phyloP scores from a whole-genome alignment of 768 basidiomycete species.

The Auricularia cornea region DNA sequence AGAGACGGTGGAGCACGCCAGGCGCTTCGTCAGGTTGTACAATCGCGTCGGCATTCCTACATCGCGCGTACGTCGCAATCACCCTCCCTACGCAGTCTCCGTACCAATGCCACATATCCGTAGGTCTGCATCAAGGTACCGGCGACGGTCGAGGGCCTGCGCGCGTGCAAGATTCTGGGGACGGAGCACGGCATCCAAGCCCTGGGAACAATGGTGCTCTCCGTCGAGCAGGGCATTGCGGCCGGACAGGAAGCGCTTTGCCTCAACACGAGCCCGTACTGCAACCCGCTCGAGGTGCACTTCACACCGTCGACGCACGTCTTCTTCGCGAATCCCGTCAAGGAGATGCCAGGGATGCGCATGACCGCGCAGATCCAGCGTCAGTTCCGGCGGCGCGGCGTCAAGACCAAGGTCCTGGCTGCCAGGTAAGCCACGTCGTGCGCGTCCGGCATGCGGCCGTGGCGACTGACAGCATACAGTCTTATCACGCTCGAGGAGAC shows the following conservation, averaged over 20 bases:
- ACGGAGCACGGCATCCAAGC: slow-evolving; percentile 13
- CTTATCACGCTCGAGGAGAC: slow-evolving; percentile 12
- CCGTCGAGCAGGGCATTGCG: slow-evolving; percentile 14
- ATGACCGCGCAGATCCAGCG: slow-evolving; percentile 12
- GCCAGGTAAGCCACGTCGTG: slow-evolving; percentile 10
- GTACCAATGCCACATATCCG: too few relatives aligned
- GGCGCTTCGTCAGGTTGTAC: slow-evolving; percentile 12
- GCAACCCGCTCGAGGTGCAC: slow-evolving; percentile 15
- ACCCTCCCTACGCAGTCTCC: too few relatives aligned
- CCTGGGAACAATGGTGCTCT: slow-evolving; percentile 16
- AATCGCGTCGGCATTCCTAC: slow-evolving; percentile 5
- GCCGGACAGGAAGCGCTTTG: slow-evolving; percentile 14
- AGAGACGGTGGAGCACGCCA: slow-evolving; percentile 14
- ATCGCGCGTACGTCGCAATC: slow-evolving; percentile 7
- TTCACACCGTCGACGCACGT: slow-evolving; percentile 9
- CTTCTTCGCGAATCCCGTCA: slow-evolving; percentile 7
- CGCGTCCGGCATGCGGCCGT: not conserved
- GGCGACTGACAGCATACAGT: not conserved
- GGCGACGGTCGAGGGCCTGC: slow-evolving; percentile 14
- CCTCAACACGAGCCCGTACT: slow-evolving; percentile 14
- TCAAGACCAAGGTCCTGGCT: slow-evolving; percentile 13
- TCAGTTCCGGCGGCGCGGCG: slow-evolving; percentile 2
- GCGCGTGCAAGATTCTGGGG: slow-evolving; percentile 12
- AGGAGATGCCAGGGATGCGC: slow-evolving; percentile 11
- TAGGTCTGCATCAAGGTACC: slow-evolving; percentile 20